Evolutionary conservation across 2,329 filamentous ascomycete genomes (phyloP).

Genomic region (Celoporthe dispersa): DNA sequence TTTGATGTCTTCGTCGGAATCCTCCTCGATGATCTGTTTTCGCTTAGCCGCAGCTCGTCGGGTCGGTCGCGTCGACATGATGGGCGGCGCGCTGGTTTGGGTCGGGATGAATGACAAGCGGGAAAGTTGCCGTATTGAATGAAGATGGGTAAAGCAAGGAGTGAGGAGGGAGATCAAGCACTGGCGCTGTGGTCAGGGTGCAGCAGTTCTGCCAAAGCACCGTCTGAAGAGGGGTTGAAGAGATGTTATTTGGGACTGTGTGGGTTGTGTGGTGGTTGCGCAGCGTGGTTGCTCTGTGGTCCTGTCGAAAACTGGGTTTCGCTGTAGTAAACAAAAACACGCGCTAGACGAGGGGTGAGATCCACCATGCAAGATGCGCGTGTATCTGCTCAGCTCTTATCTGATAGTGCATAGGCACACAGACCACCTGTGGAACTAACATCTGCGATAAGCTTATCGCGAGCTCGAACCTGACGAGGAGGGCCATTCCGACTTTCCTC

Average conservation of each 20-base stretch:
- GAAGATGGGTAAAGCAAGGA: slow-evolving; percentile 2
- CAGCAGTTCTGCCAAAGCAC: not conserved
- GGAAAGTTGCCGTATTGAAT: not conserved
- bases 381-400: not conserved
- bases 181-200: not conserved
- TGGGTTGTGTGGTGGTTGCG: slow-evolving; percentile 1
- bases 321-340: slow-evolving; percentile 45
- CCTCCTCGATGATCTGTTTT: slow-evolving; percentile 77
- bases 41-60: slow-evolving; percentile 63
- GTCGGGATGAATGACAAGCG: not conserved
- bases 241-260: not conserved
- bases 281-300: slow-evolving; percentile 28
- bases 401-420: not conserved
- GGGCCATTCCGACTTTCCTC: not conserved
- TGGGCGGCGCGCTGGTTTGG: slow-evolving; percentile 28
- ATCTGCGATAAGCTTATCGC: not conserved
- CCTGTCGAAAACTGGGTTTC: slow-evolving; percentile 17
- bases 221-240: not conserved
- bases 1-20: slow-evolving; percentile 77
- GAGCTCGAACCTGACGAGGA: not conserved
- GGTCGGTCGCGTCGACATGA: slow-evolving; percentile 48
- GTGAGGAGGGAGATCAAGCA: not conserved
- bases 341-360: slow-evolving; percentile 4
- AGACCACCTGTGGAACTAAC: not conserved
- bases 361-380: not conserved